These are phyloP conservation scores for Alternaria arbusti DNA, from an alignment of 2,329 filamentous ascomycete species.

Conservation along the genomic window DNA sequence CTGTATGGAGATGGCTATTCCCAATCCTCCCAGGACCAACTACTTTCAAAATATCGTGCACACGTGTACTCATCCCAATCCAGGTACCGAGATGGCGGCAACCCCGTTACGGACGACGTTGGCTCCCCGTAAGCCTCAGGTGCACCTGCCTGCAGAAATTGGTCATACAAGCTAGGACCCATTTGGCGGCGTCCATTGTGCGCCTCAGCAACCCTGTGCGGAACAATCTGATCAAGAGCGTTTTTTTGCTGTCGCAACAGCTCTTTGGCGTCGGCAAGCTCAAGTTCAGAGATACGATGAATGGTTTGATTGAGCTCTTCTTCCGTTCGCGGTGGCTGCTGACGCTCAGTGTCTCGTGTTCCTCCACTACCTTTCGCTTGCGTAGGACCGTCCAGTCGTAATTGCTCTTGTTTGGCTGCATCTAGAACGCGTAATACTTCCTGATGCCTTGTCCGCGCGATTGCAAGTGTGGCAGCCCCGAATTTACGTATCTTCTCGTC, in stretches of 20 bases:
- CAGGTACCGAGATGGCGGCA: neutral
- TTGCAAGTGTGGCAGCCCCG: neutral
- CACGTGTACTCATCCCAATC: too few relatives aligned
- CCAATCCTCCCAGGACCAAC: too few relatives aligned
- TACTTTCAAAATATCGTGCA: too few relatives aligned
- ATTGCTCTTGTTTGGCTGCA: neutral
- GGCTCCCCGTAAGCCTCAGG: neutral
- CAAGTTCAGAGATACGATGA: too few relatives aligned
- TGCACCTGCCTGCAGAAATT: neutral
- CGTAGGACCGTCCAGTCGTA: neutral
- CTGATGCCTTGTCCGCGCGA: neutral
- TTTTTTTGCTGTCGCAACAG: neutral
- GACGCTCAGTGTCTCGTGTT: neutral
- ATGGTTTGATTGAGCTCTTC: neutral
- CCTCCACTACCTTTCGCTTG: neutral
- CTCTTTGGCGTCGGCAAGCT: too few relatives aligned
- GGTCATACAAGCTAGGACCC: neutral
- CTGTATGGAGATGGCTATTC: too few relatives aligned
- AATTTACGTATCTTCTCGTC: neutral
- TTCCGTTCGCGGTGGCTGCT: rapidly evolving
- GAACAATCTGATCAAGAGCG: neutral
- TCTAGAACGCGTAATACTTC: neutral
- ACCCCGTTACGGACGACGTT: too few relatives aligned
- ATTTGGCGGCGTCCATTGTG: neutral
- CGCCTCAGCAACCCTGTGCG: neutral